Conservation (phyloP, 768 basidiomycete genomes). For the Amanita pallidorosea region DNA sequence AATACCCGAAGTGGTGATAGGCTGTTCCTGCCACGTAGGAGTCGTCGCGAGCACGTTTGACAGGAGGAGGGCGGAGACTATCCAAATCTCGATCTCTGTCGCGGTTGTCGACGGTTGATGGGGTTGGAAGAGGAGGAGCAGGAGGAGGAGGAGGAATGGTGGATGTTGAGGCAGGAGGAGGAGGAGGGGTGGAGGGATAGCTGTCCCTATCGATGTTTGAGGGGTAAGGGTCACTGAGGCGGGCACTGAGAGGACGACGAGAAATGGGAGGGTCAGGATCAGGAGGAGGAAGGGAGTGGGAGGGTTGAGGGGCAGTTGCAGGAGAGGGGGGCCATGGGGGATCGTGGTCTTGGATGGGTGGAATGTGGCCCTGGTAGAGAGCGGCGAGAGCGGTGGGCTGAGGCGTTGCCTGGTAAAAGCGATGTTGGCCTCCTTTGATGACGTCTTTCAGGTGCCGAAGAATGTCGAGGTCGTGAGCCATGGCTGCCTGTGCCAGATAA, state of each 20-base stretch:
- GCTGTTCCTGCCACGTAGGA: background rate
- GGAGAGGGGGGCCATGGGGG: too few relatives aligned
- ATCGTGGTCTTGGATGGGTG: constrained; percentile 6
- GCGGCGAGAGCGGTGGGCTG: constrained; percentile 54
- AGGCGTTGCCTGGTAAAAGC: constrained; percentile 56
- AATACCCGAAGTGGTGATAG: background rate
- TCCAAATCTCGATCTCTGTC: background rate
- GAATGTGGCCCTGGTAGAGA: constrained; percentile 31
- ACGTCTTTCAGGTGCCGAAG: constrained; percentile 65
- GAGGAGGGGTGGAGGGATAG: too few relatives aligned
- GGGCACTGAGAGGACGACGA: too few relatives aligned
- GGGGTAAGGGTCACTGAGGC: too few relatives aligned
- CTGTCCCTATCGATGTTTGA: too few relatives aligned
- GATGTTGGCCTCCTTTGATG: constrained; percentile 66
- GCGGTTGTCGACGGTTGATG: background rate
- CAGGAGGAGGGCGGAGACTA: too few relatives aligned
- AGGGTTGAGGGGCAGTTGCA: too few relatives aligned
- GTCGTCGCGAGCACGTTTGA: background rate
- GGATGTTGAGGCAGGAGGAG: too few relatives aligned
- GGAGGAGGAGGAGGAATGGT: background rate
- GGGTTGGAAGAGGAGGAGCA: background rate
- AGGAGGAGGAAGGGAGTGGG: too few relatives aligned
- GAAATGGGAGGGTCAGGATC: too few relatives aligned
- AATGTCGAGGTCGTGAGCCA: constrained; percentile 51
- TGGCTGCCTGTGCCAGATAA: too few relatives aligned